phyloP scores from a whole-genome alignment of 2,329 filamentous ascomycete species.

The Hymenoscyphus fraxineus region DNA sequence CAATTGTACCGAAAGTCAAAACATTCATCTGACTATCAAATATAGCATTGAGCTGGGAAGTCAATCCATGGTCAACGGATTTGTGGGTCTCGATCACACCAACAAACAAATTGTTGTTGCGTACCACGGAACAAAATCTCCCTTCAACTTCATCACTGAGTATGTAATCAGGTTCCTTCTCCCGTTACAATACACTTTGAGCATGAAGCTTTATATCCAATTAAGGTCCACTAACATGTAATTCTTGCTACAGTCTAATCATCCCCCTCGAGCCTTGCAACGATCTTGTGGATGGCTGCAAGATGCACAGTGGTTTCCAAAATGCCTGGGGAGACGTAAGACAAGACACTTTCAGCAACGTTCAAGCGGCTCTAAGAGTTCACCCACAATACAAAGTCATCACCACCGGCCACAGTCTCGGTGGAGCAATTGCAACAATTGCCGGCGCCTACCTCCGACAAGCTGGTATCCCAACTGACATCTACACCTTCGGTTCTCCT shows the following conservation, averaged over 20 bases:
- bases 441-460: not conserved
- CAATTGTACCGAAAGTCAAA: not conserved
- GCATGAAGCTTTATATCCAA: not conserved
- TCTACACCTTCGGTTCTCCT: not conserved
- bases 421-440: not conserved
- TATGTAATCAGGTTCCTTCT: constrained; percentile 2
- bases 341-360: not conserved
- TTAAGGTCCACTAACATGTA: not conserved
- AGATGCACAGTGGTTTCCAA: constrained; percentile 56
- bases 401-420: not conserved
- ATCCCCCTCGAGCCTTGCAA: constrained; percentile 23
- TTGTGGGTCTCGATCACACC: constrained; percentile 47
- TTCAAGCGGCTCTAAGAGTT: not conserved
- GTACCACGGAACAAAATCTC: constrained; percentile 50
- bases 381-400: not conserved
- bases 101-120: constrained; percentile 55
- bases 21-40: not conserved
- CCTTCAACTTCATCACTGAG: constrained; percentile 21
- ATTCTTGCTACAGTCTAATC: constrained; percentile 11
- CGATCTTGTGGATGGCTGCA: constrained; percentile 18
- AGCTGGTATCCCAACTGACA: not conserved
- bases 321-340: constrained; percentile 55
- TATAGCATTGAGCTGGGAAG: constrained; percentile 35
- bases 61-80: constrained; percentile 46
- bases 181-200: not conserved